These are phyloP conservation scores for Trypanosoma cruzi DNA, from an alignment of 208 protist genomes.

Conservation along the genomic window DNA sequence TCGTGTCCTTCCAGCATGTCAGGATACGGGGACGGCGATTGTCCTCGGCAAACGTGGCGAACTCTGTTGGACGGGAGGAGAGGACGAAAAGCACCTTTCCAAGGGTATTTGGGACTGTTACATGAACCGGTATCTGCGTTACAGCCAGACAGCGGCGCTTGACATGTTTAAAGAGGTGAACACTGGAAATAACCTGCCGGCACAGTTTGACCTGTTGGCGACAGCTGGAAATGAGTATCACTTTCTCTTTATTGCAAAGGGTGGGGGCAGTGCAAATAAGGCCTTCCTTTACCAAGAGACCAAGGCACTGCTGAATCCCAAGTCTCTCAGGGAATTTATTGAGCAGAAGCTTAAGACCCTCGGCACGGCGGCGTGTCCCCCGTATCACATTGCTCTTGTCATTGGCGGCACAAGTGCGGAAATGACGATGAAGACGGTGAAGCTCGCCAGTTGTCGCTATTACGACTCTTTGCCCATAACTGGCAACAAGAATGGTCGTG, in stretches of 20 bases:
- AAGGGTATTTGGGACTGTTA: slow-evolving; percentile 97
- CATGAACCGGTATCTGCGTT: slow-evolving; percentile 95
- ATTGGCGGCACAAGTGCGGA: slow-evolving; percentile 97
- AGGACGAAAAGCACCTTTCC: slow-evolving; percentile 95
- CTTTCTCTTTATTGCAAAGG: slow-evolving; percentile 98
- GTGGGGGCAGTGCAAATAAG: slow-evolving; percentile 98
- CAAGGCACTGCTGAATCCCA: slow-evolving; percentile 95
- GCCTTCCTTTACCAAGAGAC: slow-evolving; percentile 97
- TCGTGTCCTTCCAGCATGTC: slow-evolving; percentile 92
- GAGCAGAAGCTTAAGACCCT: slow-evolving; percentile 94
- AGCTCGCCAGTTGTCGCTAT: slow-evolving; percentile 94
- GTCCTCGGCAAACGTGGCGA: slow-evolving; percentile 96
- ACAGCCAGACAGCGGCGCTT: slow-evolving; percentile 95
- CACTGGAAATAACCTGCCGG: slow-evolving; percentile 97
- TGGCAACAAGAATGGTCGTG: slow-evolving; percentile 90
- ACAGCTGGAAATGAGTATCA: slow-evolving; percentile 94
- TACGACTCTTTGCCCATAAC: slow-evolving; percentile 96
- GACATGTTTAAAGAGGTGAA: slow-evolving; percentile 98
- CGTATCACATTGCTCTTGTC: slow-evolving; percentile 97
- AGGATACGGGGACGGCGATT: slow-evolving; percentile 98
- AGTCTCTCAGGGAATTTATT: slow-evolving; percentile 92
- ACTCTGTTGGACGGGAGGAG: slow-evolving; percentile 96
- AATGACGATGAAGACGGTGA: slow-evolving; percentile 98
- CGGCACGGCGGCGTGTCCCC: slow-evolving; percentile 98
- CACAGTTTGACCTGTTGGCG: slow-evolving; percentile 97